These are phyloP conservation scores for Haplosporangium gracile DNA, from an alignment of 192 early-diverging fungal species.

Conservation along the genomic window DNA sequence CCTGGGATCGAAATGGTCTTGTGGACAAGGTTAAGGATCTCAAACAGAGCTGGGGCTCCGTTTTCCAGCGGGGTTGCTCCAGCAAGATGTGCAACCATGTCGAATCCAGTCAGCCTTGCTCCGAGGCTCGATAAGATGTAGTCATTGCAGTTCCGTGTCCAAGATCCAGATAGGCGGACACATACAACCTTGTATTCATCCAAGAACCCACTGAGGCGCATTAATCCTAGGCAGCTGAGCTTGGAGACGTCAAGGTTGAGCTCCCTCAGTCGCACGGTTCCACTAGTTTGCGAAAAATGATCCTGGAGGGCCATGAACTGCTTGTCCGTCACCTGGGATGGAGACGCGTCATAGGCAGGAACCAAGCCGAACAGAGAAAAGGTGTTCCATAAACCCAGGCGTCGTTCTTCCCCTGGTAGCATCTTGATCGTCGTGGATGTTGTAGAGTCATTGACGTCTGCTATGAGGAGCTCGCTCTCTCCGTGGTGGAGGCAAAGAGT, in stretches of 20 bases:
- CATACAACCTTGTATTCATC: neutral
- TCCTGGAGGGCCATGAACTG: neutral
- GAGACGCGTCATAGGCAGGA: neutral
- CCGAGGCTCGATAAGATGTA: neutral
- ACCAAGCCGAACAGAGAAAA: neutral
- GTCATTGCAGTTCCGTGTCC: neutral
- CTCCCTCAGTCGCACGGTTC: neutral
- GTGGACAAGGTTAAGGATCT: neutral
- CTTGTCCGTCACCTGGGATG: neutral
- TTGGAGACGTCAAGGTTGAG: conserved; percentile 1
- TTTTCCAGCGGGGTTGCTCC: neutral
- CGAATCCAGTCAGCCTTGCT: neutral
- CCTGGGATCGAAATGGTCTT: neutral
- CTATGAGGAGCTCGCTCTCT: neutral
- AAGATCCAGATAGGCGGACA: neutral
- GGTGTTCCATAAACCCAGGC: neutral
- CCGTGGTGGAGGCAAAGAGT: neutral
- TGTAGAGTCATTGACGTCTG: neutral
- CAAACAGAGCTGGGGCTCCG: neutral
- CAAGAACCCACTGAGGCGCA: neutral
- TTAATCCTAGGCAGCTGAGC: neutral
- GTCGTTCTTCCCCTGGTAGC: neutral
- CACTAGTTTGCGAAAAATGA: neutral
- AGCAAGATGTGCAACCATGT: neutral
- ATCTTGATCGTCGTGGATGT: neutral